These are phyloP conservation scores for Pseudopediastrum boryanum DNA, from an alignment of 139 green algal genomes.

Conservation along the genomic window DNA sequence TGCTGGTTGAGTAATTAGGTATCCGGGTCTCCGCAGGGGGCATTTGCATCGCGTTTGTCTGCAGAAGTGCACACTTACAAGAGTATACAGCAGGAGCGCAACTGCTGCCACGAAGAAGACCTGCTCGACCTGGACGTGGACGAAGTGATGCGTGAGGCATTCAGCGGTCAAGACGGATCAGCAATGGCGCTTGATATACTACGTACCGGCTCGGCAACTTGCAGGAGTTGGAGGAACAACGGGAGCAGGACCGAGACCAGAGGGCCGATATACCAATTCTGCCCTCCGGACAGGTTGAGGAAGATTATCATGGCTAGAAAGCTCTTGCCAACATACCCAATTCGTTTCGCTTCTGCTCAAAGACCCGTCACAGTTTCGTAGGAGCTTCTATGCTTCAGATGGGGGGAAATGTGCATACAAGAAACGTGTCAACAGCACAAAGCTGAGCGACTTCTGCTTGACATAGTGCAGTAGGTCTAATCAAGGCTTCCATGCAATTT, in stretches of 20 bases:
- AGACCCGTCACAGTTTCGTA: not conserved
- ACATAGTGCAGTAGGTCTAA: not conserved
- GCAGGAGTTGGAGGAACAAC: not conserved
- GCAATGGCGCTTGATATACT: not conserved
- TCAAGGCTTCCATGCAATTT: not conserved
- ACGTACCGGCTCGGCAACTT: not conserved
- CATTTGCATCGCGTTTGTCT: too few species aligned
- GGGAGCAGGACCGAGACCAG: not conserved
- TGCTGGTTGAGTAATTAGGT: too few species aligned
- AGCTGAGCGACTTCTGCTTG: not conserved
- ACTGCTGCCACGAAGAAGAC: not conserved
- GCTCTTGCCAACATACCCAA: not conserved
- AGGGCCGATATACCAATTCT: constrained; percentile 1
- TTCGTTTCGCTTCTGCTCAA: not conserved
- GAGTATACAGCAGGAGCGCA: not conserved
- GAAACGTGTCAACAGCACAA: not conserved
- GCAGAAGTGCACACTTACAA: not conserved
- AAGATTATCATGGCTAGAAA: not conserved
- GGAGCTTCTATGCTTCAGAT: not conserved
- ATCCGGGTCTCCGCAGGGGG: too few species aligned
- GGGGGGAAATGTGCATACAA: not conserved
- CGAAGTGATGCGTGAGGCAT: not conserved
- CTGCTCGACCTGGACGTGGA: not conserved
- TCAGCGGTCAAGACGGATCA: not conserved
- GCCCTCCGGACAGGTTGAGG: not conserved